Percentiles rank a stretch among this genome's conserved stretches.
Evolutionary conservation across 2,329 filamentous ascomycete genomes (phyloP).

Genomic region (Gnomoniopsis smithogilvyi): DNA sequence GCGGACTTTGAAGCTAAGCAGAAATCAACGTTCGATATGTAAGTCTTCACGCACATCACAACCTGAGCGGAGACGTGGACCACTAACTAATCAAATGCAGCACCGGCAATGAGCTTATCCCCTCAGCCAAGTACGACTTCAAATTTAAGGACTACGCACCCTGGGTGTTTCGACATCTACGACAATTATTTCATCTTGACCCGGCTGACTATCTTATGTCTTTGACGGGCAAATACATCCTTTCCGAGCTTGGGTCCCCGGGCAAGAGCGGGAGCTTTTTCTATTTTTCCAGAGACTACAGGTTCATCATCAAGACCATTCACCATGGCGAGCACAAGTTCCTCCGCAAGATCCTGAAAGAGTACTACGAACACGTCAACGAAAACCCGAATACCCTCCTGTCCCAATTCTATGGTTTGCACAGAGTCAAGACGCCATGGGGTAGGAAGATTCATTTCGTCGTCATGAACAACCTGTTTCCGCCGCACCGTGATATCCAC

Average conservation of each 20-base stretch:
- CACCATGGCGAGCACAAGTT: constrained; percentile 94
- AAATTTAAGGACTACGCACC: constrained; percentile 99
- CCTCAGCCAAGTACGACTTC: constrained; percentile 99
- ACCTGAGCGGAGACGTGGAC: neutral
- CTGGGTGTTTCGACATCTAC: constrained; percentile 95
- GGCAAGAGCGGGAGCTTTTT: constrained; percentile 99
- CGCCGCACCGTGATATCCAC: constrained; percentile 95
- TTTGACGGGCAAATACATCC: constrained; percentile 95
- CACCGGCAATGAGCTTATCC: constrained; percentile 94
- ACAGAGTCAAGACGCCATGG: constrained; percentile 97
- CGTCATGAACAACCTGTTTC: constrained; percentile 99
- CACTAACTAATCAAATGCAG: constrained; percentile 45
- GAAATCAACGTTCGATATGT: constrained; percentile 99
- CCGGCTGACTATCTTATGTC: constrained; percentile 98
- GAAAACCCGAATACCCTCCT: constrained; percentile 92
- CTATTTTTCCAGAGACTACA: constrained; percentile 99
- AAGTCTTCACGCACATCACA: constrained; percentile 31
- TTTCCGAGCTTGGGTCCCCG: constrained; percentile 93
- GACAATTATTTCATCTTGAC: constrained; percentile 83
- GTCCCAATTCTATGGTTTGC: constrained; percentile 95
- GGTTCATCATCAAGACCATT: constrained; percentile 99
- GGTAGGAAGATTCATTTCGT: constrained; percentile 99
- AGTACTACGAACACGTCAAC: constrained; percentile 91
- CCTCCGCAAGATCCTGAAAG: constrained; percentile 75
- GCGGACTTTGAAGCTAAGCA: constrained; percentile 92